phyloP scores from a whole-genome alignment of 2,329 filamentous ascomycete genomes.

The Sclerotinia trifoliorum region DNA sequence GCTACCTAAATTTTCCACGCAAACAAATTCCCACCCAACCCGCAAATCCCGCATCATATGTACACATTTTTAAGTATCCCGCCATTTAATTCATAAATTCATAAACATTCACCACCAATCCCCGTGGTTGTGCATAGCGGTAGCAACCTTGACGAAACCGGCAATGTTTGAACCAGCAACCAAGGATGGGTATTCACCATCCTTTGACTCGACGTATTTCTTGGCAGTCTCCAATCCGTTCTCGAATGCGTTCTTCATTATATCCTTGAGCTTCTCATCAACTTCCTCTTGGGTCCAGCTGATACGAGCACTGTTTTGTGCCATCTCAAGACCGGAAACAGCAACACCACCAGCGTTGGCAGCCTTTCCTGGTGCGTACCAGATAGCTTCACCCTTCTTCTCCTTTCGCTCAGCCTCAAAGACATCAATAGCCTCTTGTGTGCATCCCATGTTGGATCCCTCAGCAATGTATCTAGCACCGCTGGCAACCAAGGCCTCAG shows the following conservation, averaged over 20 bases:
- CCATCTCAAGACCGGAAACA: conserved; percentile 97
- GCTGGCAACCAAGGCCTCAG: conserved; percentile 71
- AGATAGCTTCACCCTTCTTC: conserved; percentile 70
- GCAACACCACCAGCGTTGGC: conserved; percentile 97
- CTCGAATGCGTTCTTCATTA: conserved; percentile 93
- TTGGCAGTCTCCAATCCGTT: conserved; percentile 86
- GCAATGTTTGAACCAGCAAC: conserved; percentile 97
- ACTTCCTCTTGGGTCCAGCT: conserved; percentile 88
- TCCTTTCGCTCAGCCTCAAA: conserved; percentile 78
- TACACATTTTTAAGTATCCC: conserved; percentile 11
- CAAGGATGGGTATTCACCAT: conserved; percentile 83
- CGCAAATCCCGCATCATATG: conserved; percentile 15
- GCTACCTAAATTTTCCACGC: background rate
- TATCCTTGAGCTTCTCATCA: conserved; percentile 82
- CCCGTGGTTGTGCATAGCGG: conserved; percentile 93
- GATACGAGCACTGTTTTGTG: conserved; percentile 88
- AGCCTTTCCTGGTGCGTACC: conserved; percentile 97
- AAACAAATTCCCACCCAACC: conserved; percentile 14
- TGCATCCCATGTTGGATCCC: conserved; percentile 99
- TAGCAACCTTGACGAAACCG: conserved; percentile 93
- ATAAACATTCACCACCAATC: conserved; percentile 73
- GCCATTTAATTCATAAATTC: conserved; percentile 3
- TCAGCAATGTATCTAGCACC: conserved; percentile 88
- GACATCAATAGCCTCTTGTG: conserved; percentile 87
- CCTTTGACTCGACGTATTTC: conserved; percentile 75